Conservation (phyloP, 1,284 basidiomycete genomes). For the Mycena sp. region DNA sequence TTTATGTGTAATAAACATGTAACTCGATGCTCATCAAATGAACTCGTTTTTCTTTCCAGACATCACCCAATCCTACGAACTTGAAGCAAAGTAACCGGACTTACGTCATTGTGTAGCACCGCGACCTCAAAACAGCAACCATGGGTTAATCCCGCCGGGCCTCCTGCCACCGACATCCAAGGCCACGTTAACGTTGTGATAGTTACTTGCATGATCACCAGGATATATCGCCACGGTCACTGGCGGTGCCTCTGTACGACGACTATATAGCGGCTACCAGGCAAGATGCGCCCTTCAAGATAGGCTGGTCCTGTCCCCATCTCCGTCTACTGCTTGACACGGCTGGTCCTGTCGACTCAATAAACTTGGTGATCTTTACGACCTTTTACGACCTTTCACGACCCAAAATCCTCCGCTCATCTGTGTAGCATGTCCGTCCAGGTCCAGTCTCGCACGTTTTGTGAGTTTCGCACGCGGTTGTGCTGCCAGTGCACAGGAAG, state of each 20-base stretch:
- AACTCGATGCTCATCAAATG: too few relatives aligned
- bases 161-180: slow-evolving; percentile 13
- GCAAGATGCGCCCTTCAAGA: slow-evolving; percentile 28
- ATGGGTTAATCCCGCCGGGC: not conserved
- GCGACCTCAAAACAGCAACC: not conserved
- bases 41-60: too few relatives aligned
- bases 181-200: slow-evolving; percentile 14
- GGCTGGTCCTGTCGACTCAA: slow-evolving; percentile 25
- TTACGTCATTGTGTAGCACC: too few relatives aligned
- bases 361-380: not conserved
- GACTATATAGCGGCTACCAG: not conserved
- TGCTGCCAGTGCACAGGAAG: not conserved
- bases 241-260: slow-evolving; percentile 28
- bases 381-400: slow-evolving; percentile 13
- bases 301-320: slow-evolving; percentile 52
- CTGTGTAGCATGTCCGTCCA: slow-evolving; percentile 37
- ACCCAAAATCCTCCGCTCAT: not conserved
- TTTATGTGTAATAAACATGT: too few relatives aligned
- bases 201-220: not conserved
- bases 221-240: slow-evolving; percentile 23
- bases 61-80: too few relatives aligned
- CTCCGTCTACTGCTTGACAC: slow-evolving; percentile 33
- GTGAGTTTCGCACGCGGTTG: not conserved
- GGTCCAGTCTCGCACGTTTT: slow-evolving; percentile 50
- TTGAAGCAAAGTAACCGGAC: too few relatives aligned